Conservation (phyloP, 345 rosid genomes). For the Mallotus nudiflorus region DNA sequence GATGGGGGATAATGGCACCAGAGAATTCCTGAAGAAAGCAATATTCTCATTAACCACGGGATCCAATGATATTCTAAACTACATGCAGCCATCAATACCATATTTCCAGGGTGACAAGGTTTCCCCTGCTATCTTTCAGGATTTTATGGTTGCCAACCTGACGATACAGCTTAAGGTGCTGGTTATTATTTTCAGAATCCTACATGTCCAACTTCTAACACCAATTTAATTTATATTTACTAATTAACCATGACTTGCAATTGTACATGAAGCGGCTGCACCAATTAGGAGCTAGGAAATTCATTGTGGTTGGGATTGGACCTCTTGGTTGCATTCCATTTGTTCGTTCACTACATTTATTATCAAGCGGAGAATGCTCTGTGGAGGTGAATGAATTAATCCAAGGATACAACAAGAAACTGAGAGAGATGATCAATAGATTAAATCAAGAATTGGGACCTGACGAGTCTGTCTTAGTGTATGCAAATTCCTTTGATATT, state of each 20-base stretch:
- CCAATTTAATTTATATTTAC: neutral
- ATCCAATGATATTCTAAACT: slow-evolving; percentile 75
- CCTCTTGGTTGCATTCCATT: slow-evolving; percentile 77
- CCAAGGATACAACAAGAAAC: slow-evolving; percentile 44
- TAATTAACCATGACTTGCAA: neutral
- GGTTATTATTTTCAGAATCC: neutral
- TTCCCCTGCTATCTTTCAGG: slow-evolving; percentile 37
- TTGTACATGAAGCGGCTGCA: slow-evolving; percentile 8
- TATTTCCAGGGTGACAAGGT: slow-evolving; percentile 37
- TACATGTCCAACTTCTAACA: too few species aligned
- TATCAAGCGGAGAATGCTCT: slow-evolving; percentile 47
- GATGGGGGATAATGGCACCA: slow-evolving; percentile 51
- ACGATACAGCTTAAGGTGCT: slow-evolving; percentile 50
- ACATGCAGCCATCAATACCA: slow-evolving; percentile 52
- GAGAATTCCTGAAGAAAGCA: slow-evolving; percentile 37
- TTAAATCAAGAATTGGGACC: slow-evolving; percentile 36
- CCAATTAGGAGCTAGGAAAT: slow-evolving; percentile 17
- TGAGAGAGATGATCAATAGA: slow-evolving; percentile 20
- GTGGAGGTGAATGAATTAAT: slow-evolving; percentile 40
- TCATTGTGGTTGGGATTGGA: slow-evolving; percentile 50
- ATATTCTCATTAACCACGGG: slow-evolving; percentile 65
- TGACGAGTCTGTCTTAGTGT: slow-evolving; percentile 45
- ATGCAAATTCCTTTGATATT: slow-evolving; percentile 46
- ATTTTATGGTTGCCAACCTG: slow-evolving; percentile 51
- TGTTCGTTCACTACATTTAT: slow-evolving; percentile 43